Evolutionary conservation across 306 rosid species (phyloP).

Genomic region (Sicyos edulis): DNA sequence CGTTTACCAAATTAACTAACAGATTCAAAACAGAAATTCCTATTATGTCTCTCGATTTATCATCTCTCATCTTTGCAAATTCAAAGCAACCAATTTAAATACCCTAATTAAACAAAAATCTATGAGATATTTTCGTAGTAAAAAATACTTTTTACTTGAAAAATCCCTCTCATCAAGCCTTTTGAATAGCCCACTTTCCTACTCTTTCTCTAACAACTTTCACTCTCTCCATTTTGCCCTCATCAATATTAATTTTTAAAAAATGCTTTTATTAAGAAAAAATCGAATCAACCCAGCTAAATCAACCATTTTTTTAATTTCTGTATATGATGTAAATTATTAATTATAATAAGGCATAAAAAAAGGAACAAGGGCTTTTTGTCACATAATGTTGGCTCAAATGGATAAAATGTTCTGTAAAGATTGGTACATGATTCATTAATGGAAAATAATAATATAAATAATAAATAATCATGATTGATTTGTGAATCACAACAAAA

Average conservation of each 20-base stretch:
- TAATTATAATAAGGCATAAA: background rate
- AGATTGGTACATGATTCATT: constrained; percentile 21
- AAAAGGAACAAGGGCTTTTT: constrained; percentile 11
- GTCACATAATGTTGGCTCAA: constrained; percentile 3
- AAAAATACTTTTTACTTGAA: background rate
- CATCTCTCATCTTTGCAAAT: background rate
- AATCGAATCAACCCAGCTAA: no score
- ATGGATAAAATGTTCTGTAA: constrained; percentile 13
- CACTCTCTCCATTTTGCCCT: constrained; percentile 2
- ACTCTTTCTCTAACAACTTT: background rate
- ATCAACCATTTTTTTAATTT: no score
- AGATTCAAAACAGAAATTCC: constrained; percentile 3
- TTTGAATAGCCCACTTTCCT: constrained; percentile 17
- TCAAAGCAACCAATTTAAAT: background rate
- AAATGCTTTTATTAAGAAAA: background rate
- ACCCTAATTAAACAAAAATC: background rate
- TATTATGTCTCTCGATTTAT: background rate
- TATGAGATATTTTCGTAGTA: background rate
- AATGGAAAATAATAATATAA: background rate
- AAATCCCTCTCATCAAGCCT: constrained; percentile 15
- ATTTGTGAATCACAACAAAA: constrained; percentile 31
- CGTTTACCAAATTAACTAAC: background rate
- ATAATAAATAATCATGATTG: background rate
- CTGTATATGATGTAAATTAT: background rate
- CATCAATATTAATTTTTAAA: background rate